A percentile compares a stretch with the other conserved stretches of the same genome.
Evolutionary conservation across 2,329 filamentous ascomycete species (phyloP).

Genomic region (Colletotrichum zoysiae): DNA sequence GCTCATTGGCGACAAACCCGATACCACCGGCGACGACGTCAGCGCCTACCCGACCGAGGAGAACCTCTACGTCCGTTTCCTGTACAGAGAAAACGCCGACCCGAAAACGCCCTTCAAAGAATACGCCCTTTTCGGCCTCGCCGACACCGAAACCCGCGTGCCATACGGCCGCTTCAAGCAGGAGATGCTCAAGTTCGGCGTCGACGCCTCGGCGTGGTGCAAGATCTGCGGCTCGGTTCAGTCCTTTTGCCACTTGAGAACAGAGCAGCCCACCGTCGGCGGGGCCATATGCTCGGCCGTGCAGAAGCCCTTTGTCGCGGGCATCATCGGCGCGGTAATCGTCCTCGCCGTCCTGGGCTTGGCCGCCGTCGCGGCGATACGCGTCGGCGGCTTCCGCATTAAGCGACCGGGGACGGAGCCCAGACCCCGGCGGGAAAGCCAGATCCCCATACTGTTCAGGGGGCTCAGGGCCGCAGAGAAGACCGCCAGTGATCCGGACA

Average conservation of each 20-base stretch:
- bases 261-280: conserved; percentile 9
- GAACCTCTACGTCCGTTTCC: conserved; percentile 67
- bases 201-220: conserved; percentile 59
- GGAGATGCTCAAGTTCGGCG: conserved; percentile 53
- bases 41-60: conserved; percentile 48
- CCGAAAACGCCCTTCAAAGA: conserved; percentile 50
- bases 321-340: conserved; percentile 60
- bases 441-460: conserved; percentile 45
- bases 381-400: conserved; percentile 52
- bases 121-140: conserved; percentile 57
- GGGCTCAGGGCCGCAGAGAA: conserved; percentile 62
- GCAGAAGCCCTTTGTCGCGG: conserved; percentile 55
- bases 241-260: conserved; percentile 53
- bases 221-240: conserved; percentile 52
- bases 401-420: conserved; percentile 37
- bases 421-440: conserved; percentile 26
- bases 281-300: conserved; percentile 8
- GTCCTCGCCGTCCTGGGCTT: conserved; percentile 54
- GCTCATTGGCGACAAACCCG: conserved; percentile 54
- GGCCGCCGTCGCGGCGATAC: conserved; percentile 49
- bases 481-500: conserved; percentile 58
- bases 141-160: conserved; percentile 50
- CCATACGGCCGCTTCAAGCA: conserved; percentile 55
- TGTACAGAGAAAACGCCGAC: conserved; percentile 65
- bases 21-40: conserved; percentile 42